These are phyloP conservation scores for Arthrinium puccinioides DNA, from an alignment of 2,329 filamentous ascomycete genomes.

Conservation along the genomic window DNA sequence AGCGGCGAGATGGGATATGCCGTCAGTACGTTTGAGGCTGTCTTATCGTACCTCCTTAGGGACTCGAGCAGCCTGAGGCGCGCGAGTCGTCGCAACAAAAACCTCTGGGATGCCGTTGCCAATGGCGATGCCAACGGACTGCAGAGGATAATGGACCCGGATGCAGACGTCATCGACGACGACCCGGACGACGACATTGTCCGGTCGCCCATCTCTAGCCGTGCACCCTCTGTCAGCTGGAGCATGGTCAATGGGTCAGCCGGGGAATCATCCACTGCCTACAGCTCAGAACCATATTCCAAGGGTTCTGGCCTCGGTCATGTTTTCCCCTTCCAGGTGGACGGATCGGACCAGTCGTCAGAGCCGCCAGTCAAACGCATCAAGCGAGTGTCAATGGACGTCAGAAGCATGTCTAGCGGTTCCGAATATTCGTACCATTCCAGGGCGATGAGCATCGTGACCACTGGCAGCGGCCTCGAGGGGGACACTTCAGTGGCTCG, in stretches of 20 bases:
- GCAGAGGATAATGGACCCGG: slow-evolving; percentile 72
- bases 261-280: slow-evolving; percentile 32
- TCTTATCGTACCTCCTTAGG: slow-evolving; percentile 76
- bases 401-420: slow-evolving; percentile 77
- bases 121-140: slow-evolving; percentile 71
- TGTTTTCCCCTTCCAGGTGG: slow-evolving; percentile 83
- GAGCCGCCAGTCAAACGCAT: slow-evolving; percentile 40
- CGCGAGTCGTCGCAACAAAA: slow-evolving; percentile 78
- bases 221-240: slow-evolving; percentile 39
- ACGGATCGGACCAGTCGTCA: slow-evolving; percentile 31
- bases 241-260: slow-evolving; percentile 38
- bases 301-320: slow-evolving; percentile 61
- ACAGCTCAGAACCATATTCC: slow-evolving; percentile 44
- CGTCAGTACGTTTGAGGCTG: slow-evolving; percentile 90
- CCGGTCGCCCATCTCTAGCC: slow-evolving; percentile 31
- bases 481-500: slow-evolving; percentile 81
- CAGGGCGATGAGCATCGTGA: slow-evolving; percentile 69
- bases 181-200: slow-evolving; percentile 32
- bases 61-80: slow-evolving; percentile 77
- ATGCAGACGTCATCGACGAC: slow-evolving; percentile 39
- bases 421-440: slow-evolving; percentile 82
- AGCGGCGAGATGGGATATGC: slow-evolving; percentile 95
- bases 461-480: slow-evolving; percentile 65
- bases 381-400: slow-evolving; percentile 86
- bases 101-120: slow-evolving; percentile 79